Evolutionary conservation across 1,139 yeast species (phyloP).

Genomic region (Keqinozyma sinolaborantium): DNA sequence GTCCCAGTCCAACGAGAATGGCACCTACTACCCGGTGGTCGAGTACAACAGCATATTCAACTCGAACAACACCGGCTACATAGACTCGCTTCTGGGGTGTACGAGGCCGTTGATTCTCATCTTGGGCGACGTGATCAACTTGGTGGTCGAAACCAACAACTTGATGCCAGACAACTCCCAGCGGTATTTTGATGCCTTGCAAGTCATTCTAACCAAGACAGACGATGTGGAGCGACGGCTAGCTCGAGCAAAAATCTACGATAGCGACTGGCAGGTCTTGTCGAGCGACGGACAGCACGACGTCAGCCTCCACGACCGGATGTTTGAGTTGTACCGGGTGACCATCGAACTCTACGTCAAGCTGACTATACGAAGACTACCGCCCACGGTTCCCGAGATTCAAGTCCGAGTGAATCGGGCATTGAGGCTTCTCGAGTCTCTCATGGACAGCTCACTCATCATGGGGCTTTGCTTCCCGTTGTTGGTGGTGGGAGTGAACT

Average conservation of each 20-base stretch:
- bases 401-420: slow-evolving; percentile 3
- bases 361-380: slow-evolving; percentile 4
- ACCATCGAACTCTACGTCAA: slow-evolving; percentile 3
- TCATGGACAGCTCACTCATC: slow-evolving; percentile 4
- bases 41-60: slow-evolving; percentile 12
- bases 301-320: slow-evolving; percentile 2
- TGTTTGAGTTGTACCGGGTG: slow-evolving; percentile 4
- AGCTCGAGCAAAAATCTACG: slow-evolving; percentile 2
- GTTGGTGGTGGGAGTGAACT: slow-evolving; percentile 4
- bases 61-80: neutral
- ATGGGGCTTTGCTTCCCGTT: slow-evolving; percentile 8
- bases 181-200: slow-evolving; percentile 2
- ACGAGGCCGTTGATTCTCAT: slow-evolving; percentile 7
- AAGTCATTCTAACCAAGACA: slow-evolving; percentile 2
- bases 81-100: slow-evolving; percentile 9
- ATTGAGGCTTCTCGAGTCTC: slow-evolving; percentile 1
- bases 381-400: slow-evolving; percentile 7
- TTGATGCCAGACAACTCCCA: slow-evolving; percentile 1
- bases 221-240: slow-evolving; percentile 2
- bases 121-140: slow-evolving; percentile 7
- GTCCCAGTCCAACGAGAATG: slow-evolving; percentile 23
- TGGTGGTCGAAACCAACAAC: slow-evolving; percentile 5
- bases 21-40: slow-evolving; percentile 18
- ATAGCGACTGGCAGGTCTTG: slow-evolving; percentile 4
- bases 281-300: slow-evolving; percentile 1